phyloP scores from a whole-genome alignment of 2,329 filamentous ascomycete genomes.

The Metarhizium rileyi region DNA sequence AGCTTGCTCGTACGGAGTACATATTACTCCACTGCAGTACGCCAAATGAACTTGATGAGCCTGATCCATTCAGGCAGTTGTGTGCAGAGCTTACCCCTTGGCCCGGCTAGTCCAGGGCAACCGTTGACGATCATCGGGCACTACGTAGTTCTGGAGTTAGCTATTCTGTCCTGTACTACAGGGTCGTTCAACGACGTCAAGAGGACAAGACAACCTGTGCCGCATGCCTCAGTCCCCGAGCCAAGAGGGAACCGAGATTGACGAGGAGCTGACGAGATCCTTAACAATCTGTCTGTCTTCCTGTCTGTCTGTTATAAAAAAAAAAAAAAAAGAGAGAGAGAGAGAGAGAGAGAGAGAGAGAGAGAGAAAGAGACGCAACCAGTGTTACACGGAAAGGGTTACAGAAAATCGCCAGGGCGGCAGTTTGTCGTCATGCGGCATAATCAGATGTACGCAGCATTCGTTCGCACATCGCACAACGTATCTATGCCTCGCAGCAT shows the following conservation, averaged over 20 bases:
- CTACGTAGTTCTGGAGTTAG: no score
- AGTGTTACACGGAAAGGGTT: no score
- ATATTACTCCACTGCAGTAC: not conserved
- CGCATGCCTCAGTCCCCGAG: no score
- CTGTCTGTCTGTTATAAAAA: no score
- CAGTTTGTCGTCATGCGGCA: not conserved
- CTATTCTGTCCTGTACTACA: no score
- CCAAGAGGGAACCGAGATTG: no score
- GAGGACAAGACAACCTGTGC: no score
- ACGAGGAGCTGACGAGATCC: no score
- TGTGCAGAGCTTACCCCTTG: not conserved
- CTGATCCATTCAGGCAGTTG: not conserved
- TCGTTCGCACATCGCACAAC: not conserved
- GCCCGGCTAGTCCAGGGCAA: not conserved
- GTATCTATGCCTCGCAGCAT: not conserved
- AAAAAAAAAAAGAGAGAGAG: not conserved
- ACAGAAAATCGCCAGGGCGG: not conserved
- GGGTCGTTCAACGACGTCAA: no score
- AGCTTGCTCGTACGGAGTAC: not conserved
- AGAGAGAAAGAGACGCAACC: not conserved
- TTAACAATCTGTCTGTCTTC: no score
- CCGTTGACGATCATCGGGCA: no score
- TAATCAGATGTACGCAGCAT: no score
- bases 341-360: not conserved
- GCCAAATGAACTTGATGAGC: not conserved